Conservation (phyloP, 305 asterid genomes). For the Fraxinus floribunda region DNA sequence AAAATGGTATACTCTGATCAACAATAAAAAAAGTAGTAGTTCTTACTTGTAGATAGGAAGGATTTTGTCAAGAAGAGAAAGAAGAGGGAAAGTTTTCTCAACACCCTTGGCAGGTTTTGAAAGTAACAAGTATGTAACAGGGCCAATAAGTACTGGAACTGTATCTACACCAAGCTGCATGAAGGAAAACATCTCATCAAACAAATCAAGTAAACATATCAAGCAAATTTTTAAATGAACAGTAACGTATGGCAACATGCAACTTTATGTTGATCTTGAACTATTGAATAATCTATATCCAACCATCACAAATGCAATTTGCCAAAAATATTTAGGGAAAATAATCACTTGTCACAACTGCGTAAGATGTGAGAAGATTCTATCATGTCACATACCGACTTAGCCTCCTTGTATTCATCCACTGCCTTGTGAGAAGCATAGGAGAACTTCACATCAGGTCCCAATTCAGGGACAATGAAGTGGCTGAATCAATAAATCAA, state of each 20-base stretch:
- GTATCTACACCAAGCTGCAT: constrained; percentile 49
- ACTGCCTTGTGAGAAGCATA: constrained; percentile 96
- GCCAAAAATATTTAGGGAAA: neutral
- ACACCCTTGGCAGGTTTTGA: constrained; percentile 55
- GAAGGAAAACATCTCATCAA: constrained; percentile 1
- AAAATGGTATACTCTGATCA: neutral
- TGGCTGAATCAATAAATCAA: constrained; percentile 46
- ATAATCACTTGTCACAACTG: neutral
- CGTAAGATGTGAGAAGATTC: neutral
- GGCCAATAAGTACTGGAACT: constrained; percentile 50
- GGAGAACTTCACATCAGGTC: constrained; percentile 74
- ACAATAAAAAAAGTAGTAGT: neutral
- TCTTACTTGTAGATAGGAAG: constrained; percentile 45
- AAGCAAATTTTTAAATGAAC: neutral
- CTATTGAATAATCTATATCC: neutral
- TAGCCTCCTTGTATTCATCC: constrained; percentile 85
- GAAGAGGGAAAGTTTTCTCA: constrained; percentile 35
- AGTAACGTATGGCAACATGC: neutral
- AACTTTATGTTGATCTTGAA: neutral
- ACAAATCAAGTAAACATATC: neutral
- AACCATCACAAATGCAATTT: neutral
- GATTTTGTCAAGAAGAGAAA: constrained; percentile 46
- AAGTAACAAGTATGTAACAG: constrained; percentile 44
- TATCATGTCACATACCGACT: constrained; percentile 48
- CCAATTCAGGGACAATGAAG: constrained; percentile 89